Evolutionary conservation across 257 asterid species (phyloP), one percentile per base, ranked within the genome.

Genomic region (Ophiorrhiza pumila): DNA sequence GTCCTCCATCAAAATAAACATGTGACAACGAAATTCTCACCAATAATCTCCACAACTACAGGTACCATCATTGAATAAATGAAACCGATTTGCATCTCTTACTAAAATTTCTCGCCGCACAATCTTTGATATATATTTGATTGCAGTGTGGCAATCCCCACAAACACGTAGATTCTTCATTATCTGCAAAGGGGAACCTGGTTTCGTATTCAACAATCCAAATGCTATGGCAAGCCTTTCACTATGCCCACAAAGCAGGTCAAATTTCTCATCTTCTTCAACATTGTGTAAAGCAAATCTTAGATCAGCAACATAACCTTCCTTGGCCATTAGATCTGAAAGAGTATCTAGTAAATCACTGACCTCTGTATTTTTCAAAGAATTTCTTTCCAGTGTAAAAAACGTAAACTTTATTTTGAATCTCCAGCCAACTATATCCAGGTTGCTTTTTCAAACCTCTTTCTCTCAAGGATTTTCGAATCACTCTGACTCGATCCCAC

Each of bases 401-500:
- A 79, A 84, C 74, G 75, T 65, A 84, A 50, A 84, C 85, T 77
- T 42, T 79, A 50, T 76, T 87, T 77, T 71, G 75, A 75, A 85
- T 84, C 85, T 89, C 92, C 66, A 88, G 65, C 96, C 97, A 92
- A 80, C 96, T 92, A 67, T 80, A 80, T 69, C 96, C 96, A 34
- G 93, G 92, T 27, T 83, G 91, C 82, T 90, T 90, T 68, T 75
- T 84, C 23, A 90, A 78, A 42, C 96, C 92, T 73, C 77, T 83
- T 73, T 83, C 78, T 72, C 73, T 82, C 59, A 90, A 64, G 27
- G 86, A 87, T 64, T 86, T 80, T 69, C 93, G 76, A 76, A 90
- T 86, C 68, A 66, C 77, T 74, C 79, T 81, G 69, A 78, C 95
- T 80, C 83, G 81, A 76, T 87, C 95, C 97, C 96, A 90, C 74